Evolutionary conservation across 2,329 filamentous ascomycete species (phyloP).

Genomic region (Calonectria honghensis): DNA sequence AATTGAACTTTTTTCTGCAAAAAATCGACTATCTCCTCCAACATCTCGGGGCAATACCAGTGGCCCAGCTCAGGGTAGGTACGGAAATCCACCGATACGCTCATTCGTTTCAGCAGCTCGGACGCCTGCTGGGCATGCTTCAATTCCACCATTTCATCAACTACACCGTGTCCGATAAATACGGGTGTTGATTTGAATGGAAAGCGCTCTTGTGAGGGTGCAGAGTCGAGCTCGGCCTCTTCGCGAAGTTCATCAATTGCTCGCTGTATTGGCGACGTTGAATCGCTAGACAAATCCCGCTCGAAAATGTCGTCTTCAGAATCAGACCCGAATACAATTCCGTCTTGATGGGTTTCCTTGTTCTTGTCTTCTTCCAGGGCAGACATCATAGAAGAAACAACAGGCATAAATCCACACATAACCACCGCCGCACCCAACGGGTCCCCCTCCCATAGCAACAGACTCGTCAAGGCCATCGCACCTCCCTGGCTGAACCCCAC

Average conservation of each 20-base stretch:
- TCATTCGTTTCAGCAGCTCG: slow-evolving; percentile 59
- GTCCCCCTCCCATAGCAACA: slow-evolving; percentile 66
- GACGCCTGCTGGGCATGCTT: slow-evolving; percentile 59
- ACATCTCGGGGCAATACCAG: slow-evolving; percentile 66
- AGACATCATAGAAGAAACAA: slow-evolving; percentile 57
- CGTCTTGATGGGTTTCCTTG: slow-evolving; percentile 24
- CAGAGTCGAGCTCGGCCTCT: slow-evolving; percentile 54
- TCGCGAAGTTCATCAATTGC: slow-evolving; percentile 54
- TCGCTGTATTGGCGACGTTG: slow-evolving; percentile 43
- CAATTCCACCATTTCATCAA: slow-evolving; percentile 65
- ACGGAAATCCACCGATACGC: slow-evolving; percentile 59
- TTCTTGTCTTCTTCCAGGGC: slow-evolving; percentile 32
- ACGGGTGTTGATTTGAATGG: slow-evolving; percentile 60
- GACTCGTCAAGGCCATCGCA: slow-evolving; percentile 65
- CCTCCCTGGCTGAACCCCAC: slow-evolving; percentile 74
- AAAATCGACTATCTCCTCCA: slow-evolving; percentile 61
- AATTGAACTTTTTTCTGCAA: slow-evolving; percentile 40
- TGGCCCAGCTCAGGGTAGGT: slow-evolving; percentile 66
- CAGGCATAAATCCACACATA: slow-evolving; percentile 69
- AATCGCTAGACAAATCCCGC: slow-evolving; percentile 25
- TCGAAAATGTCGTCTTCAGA: slow-evolving; percentile 50
- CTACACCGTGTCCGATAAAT: slow-evolving; percentile 67
- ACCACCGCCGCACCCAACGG: slow-evolving; percentile 63
- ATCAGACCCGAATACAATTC: slow-evolving; percentile 21
- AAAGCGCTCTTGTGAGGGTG: slow-evolving; percentile 1